Evolutionary conservation across 306 rosid genomes (phyloP).

Genomic region (Benincasa hispida): DNA sequence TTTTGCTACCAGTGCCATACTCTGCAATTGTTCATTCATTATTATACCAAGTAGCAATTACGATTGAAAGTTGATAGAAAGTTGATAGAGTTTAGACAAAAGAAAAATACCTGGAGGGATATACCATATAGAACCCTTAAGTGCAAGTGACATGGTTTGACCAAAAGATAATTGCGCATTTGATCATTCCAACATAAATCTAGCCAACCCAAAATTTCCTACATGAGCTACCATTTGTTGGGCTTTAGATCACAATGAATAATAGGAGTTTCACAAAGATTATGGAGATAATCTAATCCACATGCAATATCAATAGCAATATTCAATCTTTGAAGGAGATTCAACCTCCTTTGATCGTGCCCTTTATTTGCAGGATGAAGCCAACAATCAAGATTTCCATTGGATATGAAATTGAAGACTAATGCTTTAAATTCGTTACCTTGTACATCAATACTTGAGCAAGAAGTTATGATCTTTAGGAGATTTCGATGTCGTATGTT

Average conservation of each 20-base stretch:
- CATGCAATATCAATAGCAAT: constrained; percentile 23
- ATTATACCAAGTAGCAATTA: background rate
- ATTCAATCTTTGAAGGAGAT: constrained; percentile 16
- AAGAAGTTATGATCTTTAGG: constrained; percentile 24
- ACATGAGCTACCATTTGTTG: constrained; percentile 22
- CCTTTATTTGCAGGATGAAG: constrained; percentile 6
- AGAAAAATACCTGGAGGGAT: constrained; percentile 21
- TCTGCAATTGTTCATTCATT: background rate
- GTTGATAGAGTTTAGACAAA: background rate
- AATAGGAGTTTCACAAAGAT: constrained; percentile 16
- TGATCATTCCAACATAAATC: constrained; percentile 6
- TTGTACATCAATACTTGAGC: constrained; percentile 17
- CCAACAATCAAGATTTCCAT: constrained; percentile 25
- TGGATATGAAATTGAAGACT: constrained; percentile 24
- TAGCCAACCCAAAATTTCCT: constrained; percentile 24
- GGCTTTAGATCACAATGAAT: constrained; percentile 31
- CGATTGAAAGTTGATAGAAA: background rate
- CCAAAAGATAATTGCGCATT: background rate
- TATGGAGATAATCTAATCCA: constrained; percentile 25
- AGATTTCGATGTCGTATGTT: constrained; percentile 27
- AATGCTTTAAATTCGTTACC: constrained; percentile 30
- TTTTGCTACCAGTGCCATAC: constrained; percentile 20
- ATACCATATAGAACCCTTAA: constrained; percentile 24
- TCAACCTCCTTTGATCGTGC: constrained; percentile 1
- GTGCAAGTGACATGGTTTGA: background rate